Percentiles rank a stretch among this genome's conserved stretches.
Conservation (phyloP, 345 rosid genomes). For the Turnera subulata region DNA sequence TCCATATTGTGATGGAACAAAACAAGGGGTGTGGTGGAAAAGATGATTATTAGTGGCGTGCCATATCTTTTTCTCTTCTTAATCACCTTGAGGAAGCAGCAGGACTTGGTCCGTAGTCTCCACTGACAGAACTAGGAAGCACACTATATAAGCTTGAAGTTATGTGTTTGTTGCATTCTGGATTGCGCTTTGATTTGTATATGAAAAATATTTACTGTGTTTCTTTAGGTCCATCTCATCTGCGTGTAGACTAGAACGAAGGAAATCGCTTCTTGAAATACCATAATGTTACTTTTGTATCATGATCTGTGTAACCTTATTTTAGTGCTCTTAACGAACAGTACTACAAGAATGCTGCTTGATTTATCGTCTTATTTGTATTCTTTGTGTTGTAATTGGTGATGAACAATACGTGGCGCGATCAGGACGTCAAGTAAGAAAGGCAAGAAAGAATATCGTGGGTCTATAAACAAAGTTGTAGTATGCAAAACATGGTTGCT, state of each 20-base stretch:
- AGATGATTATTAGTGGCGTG: constrained; percentile 17
- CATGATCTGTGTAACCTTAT: too few relatives aligned
- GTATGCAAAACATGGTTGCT: background rate
- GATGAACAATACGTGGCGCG: background rate
- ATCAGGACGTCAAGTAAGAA: too few relatives aligned
- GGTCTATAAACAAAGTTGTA: background rate
- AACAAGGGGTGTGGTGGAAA: constrained; percentile 9
- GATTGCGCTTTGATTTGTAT: constrained; percentile 33
- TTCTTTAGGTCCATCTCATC: constrained; percentile 17
- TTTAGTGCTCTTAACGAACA: too few relatives aligned
- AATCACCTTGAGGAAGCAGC: constrained; percentile 23
- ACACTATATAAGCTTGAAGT: constrained; percentile 21
- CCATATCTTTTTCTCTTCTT: constrained; percentile 10
- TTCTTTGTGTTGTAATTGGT: background rate
- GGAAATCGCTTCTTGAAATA: constrained; percentile 8
- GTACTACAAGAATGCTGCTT: background rate
- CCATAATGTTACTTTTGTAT: constrained; percentile 7
- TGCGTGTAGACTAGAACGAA: constrained; percentile 10
- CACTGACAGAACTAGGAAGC: constrained; percentile 40
- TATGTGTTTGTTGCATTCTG: constrained; percentile 14
- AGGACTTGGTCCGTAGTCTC: constrained; percentile 32
- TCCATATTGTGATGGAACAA: constrained; percentile 33
- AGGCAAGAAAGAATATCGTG: background rate
- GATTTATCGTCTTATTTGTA: background rate
- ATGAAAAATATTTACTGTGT: constrained; percentile 24